Conservation (phyloP, 441 rosid genomes). For the Raphanus hybrid region DNA sequence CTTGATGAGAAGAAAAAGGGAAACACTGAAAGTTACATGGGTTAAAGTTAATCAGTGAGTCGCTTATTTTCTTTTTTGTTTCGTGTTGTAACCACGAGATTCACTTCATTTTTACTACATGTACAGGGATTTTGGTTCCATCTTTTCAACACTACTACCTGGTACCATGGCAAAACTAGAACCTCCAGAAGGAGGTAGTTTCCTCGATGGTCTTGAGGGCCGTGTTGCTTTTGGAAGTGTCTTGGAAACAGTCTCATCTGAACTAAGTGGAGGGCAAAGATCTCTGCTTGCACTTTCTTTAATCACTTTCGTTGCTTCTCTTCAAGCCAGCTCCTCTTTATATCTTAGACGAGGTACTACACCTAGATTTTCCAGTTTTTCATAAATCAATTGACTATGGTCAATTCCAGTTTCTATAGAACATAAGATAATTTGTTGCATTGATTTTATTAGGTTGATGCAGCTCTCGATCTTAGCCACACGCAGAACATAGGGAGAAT, state of each 20-base stretch:
- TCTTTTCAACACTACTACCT: conserved; percentile 95
- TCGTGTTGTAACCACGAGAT: background rate
- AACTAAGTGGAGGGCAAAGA: conserved; percentile 97
- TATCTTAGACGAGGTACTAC: conserved; percentile 96
- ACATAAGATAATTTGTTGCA: conserved; percentile 8
- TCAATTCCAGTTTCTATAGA: too few species aligned
- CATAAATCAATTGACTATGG: background rate
- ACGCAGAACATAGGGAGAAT: conserved; percentile 93
- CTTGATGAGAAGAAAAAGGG: conserved; percentile 99
- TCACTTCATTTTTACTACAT: conserved; percentile 5
- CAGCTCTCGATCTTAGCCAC: conserved; percentile 46
- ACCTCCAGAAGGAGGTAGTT: conserved; percentile 92
- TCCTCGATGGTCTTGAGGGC: conserved; percentile 99
- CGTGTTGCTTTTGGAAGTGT: conserved; percentile 98
- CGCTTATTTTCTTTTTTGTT: background rate
- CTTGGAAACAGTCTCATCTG: conserved; percentile 98
- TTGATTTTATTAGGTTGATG: conserved; percentile 68
- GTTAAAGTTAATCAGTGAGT: conserved; percentile 91
- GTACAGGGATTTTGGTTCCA: conserved; percentile 91
- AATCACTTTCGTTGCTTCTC: conserved; percentile 91
- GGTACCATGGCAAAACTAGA: conserved; percentile 97
- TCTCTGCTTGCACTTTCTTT: conserved; percentile 95
- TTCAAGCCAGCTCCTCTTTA: conserved; percentile 99
- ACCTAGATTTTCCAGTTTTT: conserved; percentile 1
- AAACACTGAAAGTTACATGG: conserved; percentile 97